phyloP scores from a whole-genome alignment of 139 green algal species.

The Chlamydomonas schloesseri region DNA sequence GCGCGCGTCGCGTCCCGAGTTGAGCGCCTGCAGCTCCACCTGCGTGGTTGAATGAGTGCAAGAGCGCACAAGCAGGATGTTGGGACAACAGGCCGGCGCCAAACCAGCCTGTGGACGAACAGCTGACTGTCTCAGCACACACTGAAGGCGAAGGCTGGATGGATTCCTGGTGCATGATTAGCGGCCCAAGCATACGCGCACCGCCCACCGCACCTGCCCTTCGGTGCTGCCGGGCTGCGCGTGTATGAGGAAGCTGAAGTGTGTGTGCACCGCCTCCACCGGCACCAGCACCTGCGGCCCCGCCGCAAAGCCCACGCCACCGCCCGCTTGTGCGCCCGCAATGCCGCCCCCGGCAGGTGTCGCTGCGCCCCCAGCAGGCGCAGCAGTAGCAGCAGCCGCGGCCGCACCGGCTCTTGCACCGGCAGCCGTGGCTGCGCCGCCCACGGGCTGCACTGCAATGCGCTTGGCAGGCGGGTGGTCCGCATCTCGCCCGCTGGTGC shows the following conservation, averaged over 20 bases:
- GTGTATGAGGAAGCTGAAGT: background rate
- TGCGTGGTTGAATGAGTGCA: no score
- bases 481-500: background rate
- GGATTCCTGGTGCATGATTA: no score
- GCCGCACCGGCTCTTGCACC: background rate
- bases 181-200: background rate
- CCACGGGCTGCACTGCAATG: background rate
- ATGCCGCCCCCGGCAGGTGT: background rate
- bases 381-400: no score
- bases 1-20: constrained; percentile 36
- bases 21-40: constrained; percentile 51
- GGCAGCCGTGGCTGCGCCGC: background rate
- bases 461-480: constrained; percentile 33
- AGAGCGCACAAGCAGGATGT: no score
- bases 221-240: background rate
- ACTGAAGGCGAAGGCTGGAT: no score
- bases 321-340: background rate
- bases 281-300: constrained; percentile 34
- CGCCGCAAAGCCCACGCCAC: background rate
- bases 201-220: background rate
- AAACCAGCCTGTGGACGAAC: no score
- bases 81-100: no score
- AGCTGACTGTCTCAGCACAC: no score
- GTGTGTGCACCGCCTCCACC: background rate
- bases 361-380: background rate